Base-by-base conservation (phyloP, 2,329 filamentous ascomycete species). In the Dissoconium aciculare region DNA sequence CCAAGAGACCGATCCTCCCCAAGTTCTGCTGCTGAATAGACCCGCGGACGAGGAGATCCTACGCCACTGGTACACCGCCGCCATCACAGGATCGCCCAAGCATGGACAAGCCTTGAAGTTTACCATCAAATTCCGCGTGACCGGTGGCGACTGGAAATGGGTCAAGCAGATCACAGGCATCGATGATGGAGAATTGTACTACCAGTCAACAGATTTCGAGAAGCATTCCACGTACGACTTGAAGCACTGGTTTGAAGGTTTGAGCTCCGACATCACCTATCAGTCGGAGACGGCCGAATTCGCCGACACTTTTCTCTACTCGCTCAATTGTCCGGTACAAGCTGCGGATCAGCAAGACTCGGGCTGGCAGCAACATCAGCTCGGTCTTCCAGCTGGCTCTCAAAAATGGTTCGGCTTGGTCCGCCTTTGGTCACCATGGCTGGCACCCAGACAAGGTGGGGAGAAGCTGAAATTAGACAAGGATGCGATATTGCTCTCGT, bases 391-490 rank as follows among this genome's bases (percentile, higher is more conserved):
- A 0, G 75, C 67, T 45, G 67, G 69, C 25, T 56, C 69, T 30
- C 66, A 67, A 48, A 75, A 78, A 43, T 92, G 83, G 73, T 87
- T 93, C 51, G 73, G 81, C 5, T 57, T 93, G 9, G 74, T 91
- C 4, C 72, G 84, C 11, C 62, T 81, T 3, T 89, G 76, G 72
- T 69, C 67, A 17, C 78, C 84, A 1, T 95, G 87, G 87, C 60
- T 93, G 8, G 82, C 78, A 5, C 87, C 87, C n/a, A 66, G 83
- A 23, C 85, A 94, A 51, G 85, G 85, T 9, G 73, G 69, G 38
- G 55, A 60, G 0, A 58, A 58, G 1, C 78, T 92, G 34, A 58
- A 60, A 4, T 60, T 85, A 4, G 77, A 83, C 37, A 80, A 84
- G 43, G 80, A 91, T 46, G 82, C 74, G 1, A 57, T 94, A 2